These are phyloP conservation scores for Paramecium biaurelia DNA, from an alignment of 73 alveolate genomes.

Conservation along the genomic window DNA sequence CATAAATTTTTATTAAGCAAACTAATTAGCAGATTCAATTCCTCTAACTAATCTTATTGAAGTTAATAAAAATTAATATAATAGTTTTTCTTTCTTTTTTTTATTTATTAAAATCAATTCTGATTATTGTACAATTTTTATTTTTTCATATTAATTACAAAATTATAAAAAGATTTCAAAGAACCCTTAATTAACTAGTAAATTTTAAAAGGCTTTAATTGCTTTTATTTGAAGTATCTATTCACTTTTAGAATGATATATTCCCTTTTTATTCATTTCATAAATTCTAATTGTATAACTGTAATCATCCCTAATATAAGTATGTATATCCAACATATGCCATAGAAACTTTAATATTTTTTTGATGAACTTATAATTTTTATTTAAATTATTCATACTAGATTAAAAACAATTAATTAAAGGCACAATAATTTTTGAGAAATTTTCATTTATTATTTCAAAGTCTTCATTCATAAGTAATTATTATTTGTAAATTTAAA, in stretches of 20 bases:
- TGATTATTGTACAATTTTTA: not conserved
- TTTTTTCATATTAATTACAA: not conserved
- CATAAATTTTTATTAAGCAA: not conserved
- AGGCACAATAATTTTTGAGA: not conserved
- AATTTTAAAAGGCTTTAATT: not conserved
- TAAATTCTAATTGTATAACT: not conserved
- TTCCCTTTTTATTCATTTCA: not conserved
- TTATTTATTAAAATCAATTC: not conserved
- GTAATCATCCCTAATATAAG: not conserved
- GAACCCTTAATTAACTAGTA: not conserved
- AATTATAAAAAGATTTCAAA: not conserved
- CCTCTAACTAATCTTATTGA: slow-evolving; percentile 4
- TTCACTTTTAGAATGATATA: not conserved
- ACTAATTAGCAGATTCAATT: not conserved
- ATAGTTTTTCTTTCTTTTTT: not conserved
- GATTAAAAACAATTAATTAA: not conserved
- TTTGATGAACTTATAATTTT: not conserved
- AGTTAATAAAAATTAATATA: not conserved
- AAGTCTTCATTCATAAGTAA: not conserved
- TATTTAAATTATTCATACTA: not conserved
- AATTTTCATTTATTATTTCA: not conserved
- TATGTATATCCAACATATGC: not conserved
- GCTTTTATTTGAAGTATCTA: not conserved
- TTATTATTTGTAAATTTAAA: not conserved
- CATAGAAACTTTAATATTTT: not conserved